These are phyloP conservation scores for Grosmannia clavigera DNA, from an alignment of 2,329 filamentous ascomycete genomes.

Conservation along the genomic window DNA sequence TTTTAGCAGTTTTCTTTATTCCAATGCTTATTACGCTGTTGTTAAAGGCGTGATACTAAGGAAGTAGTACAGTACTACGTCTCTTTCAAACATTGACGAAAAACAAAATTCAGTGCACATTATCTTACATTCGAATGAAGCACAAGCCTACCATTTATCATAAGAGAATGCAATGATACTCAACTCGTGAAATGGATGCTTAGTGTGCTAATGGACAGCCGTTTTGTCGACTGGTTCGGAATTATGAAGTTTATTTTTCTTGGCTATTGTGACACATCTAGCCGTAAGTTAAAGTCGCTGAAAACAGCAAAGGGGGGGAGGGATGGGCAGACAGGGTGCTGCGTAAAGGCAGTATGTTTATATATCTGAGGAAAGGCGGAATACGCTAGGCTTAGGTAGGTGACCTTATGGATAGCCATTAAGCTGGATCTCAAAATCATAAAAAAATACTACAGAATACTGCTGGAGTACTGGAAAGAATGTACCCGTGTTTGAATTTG, in stretches of 20 bases:
- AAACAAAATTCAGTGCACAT: constrained; percentile 49
- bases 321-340: constrained; percentile 58
- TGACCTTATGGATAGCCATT: constrained; percentile 23
- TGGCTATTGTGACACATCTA: constrained; percentile 35
- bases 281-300: constrained; percentile 40
- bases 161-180: constrained; percentile 79
- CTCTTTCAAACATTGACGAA: constrained; percentile 63
- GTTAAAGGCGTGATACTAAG: constrained; percentile 28
- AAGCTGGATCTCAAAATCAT: too few species aligned
- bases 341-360: constrained; percentile 55
- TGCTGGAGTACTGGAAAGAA: too few species aligned
- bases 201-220: constrained; percentile 68
- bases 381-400: constrained; percentile 42
- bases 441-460: too few species aligned
- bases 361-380: constrained; percentile 37
- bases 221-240: constrained; percentile 58
- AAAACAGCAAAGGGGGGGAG: constrained; percentile 48
- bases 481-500: too few species aligned
- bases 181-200: constrained; percentile 66
- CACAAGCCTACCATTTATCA: constrained; percentile 45
- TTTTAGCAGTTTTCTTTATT: constrained; percentile 31
- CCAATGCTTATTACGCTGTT: constrained; percentile 30
- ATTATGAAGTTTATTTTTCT: constrained; percentile 70
- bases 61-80: constrained; percentile 51
- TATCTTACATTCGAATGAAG: constrained; percentile 58